A percentile compares a stretch with the other conserved stretches of the same genome.
Conservation (phyloP, 2,329 filamentous ascomycete species). For the Tolypocladium pustulatum region DNA sequence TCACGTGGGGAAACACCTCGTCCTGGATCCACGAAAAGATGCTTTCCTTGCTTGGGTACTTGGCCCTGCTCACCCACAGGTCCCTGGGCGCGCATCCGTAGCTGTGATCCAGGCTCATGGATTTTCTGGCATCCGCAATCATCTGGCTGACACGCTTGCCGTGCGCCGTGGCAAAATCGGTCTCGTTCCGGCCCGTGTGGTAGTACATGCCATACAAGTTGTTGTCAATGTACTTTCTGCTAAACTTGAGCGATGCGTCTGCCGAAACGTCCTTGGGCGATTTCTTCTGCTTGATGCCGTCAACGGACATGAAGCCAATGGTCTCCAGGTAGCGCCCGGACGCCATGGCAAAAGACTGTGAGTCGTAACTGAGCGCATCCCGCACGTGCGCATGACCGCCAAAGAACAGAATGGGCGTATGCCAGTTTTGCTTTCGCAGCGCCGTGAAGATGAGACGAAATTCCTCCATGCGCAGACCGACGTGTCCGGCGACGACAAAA, state of each 20-base stretch:
- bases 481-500: conserved; percentile 79
- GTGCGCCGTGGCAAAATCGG: conserved; percentile 64
- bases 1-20: conserved; percentile 59
- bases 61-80: conserved; percentile 71
- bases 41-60: conserved; percentile 63
- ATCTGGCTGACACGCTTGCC: conserved; percentile 61
- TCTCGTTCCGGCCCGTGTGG: conserved; percentile 62
- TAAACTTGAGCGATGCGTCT: conserved; percentile 45
- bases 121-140: conserved; percentile 60
- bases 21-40: conserved; percentile 75
- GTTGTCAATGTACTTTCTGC: conserved; percentile 83
- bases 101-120: conserved; percentile 58
- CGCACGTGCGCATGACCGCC: conserved; percentile 86
- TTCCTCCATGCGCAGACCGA: conserved; percentile 71
- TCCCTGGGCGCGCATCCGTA: conserved; percentile 77
- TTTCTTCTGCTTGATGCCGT: conserved; percentile 39
- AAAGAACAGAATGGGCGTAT: conserved; percentile 83
- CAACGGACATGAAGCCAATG: conserved; percentile 83
- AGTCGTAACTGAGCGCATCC: conserved; percentile 72
- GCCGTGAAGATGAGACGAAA: conserved; percentile 67
- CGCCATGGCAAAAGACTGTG: conserved; percentile 66
- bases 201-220: conserved; percentile 78
- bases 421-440: conserved; percentile 66
- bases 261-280: conserved; percentile 15
- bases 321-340: conserved; percentile 93